Conservation (phyloP, 805 yeast genomes). For the Saccharomycopsis javanensis region DNA sequence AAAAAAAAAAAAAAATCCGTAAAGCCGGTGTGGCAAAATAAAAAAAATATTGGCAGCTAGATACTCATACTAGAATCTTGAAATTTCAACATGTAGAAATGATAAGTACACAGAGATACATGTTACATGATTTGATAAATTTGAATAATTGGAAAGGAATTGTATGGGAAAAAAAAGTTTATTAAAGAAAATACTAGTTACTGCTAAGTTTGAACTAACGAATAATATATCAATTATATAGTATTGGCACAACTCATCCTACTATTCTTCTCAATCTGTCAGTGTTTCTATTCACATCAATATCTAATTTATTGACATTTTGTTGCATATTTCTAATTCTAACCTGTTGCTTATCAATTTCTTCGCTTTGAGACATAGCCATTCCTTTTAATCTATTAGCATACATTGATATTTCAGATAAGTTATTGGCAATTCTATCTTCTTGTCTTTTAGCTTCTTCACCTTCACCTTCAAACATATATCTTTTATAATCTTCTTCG, state of each 20-base stretch:
- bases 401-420: constrained; percentile 65
- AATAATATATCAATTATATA: no score
- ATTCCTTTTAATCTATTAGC: constrained; percentile 62
- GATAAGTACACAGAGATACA: no score
- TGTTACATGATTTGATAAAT: no score
- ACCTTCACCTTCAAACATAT: constrained; percentile 75
- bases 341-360: constrained; percentile 67
- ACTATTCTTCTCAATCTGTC: constrained; percentile 6
- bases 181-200: no score
- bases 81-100: not conserved
- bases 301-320: constrained; percentile 75
- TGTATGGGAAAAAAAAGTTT: no score
- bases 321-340: constrained; percentile 72
- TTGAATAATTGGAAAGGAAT: no score
- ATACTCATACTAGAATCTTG: no score
- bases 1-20: not conserved
- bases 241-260: no score
- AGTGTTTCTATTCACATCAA: constrained; percentile 61
- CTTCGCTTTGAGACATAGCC: constrained; percentile 66
- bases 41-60: not conserved
- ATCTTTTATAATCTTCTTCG: constrained; percentile 47
- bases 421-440: constrained; percentile 70
- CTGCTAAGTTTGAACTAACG: no score
- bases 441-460: constrained; percentile 91
- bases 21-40: not conserved